Percentiles rank a stretch among this genome's conserved stretches.
Evolutionary conservation across 75 land plant species (phyloP).

Genomic region (Adiantum capillusveneris): DNA sequence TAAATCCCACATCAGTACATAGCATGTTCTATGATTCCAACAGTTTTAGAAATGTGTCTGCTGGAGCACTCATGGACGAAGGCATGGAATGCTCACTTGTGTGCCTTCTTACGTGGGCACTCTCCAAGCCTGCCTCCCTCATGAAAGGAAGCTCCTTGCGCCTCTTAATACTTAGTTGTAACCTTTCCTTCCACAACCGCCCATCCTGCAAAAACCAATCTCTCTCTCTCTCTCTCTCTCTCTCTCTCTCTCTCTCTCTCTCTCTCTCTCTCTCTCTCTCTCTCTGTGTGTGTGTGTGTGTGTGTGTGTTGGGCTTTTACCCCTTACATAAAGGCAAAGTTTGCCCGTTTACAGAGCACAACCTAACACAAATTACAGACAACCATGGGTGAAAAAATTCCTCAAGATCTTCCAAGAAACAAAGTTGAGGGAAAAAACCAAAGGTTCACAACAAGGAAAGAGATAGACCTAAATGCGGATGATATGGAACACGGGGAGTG

Average conservation of each 20-base stretch:
- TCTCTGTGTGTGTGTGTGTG: not conserved
- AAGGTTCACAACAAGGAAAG: too few relatives aligned
- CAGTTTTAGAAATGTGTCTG: slow-evolving; percentile 41
- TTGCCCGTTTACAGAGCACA: too few relatives aligned
- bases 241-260: slow-evolving; percentile 1
- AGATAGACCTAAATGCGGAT: too few relatives aligned
- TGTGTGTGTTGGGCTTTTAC: too few relatives aligned
- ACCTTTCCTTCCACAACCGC: slow-evolving; percentile 83
- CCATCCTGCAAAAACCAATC: slow-evolving; percentile 53
- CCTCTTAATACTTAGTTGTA: slow-evolving; percentile 34
- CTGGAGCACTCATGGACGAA: slow-evolving; percentile 79
- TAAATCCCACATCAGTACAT: too few relatives aligned
- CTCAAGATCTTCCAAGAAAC: too few relatives aligned
- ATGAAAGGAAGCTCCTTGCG: slow-evolving; percentile 42
- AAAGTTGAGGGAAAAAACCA: too few relatives aligned
- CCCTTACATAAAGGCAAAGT: not conserved
- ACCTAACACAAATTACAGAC: too few relatives aligned
- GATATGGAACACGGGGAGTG: too few relatives aligned
- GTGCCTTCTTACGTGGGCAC: slow-evolving; percentile 14
- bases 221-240: too few relatives aligned
- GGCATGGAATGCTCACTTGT: slow-evolving; percentile 35
- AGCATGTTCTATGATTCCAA: too few relatives aligned
- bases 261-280: slow-evolving; percentile 8
- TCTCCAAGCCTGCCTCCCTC: slow-evolving; percentile 28
- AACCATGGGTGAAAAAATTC: too few relatives aligned